Evolutionary conservation across 345 rosid genomes (phyloP).

Genomic region (Eucalyptus cloeziana): DNA sequence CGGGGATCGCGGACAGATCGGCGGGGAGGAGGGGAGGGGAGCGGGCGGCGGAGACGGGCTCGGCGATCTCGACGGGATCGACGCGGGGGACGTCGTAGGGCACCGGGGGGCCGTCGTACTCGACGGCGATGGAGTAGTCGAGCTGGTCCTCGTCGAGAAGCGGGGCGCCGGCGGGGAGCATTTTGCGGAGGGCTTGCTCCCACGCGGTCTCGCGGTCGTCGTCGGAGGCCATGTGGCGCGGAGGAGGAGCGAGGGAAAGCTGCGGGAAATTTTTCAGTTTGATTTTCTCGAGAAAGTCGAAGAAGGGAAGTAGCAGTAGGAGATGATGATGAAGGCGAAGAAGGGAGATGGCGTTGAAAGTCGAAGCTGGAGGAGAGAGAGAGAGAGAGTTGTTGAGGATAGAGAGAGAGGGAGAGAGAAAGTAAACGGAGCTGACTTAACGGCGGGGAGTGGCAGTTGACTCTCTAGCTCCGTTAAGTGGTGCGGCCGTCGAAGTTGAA

Average conservation of each 20-base stretch:
- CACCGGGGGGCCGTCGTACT: constrained; percentile 49
- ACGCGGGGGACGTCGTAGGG: constrained; percentile 30
- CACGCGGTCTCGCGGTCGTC: constrained; percentile 6
- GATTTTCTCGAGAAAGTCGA: neutral
- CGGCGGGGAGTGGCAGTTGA: neutral
- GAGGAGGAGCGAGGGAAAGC: neutral
- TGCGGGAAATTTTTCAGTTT: neutral
- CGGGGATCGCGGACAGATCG: constrained; percentile 2
- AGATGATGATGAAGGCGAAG: neutral
- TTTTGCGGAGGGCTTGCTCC: constrained; percentile 16
- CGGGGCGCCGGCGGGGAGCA: constrained; percentile 32
- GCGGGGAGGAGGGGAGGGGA: constrained; percentile 3
- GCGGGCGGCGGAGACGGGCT: constrained; percentile 8
- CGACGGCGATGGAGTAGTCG: constrained; percentile 50
- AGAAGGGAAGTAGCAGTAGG: neutral
- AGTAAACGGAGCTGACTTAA: constrained; percentile 4
- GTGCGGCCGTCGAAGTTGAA: neutral
- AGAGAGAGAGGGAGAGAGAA: neutral
- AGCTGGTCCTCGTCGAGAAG: constrained; percentile 31
- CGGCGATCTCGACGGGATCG: constrained; percentile 22
- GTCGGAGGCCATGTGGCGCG: neutral
- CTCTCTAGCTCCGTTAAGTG: neutral
- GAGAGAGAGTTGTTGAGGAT: neutral
- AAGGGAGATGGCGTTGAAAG: neutral
- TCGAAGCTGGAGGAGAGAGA: neutral